These are phyloP conservation scores for Cyclocybe cylindracea DNA, from an alignment of 768 basidiomycete genomes.

Conservation along the genomic window DNA sequence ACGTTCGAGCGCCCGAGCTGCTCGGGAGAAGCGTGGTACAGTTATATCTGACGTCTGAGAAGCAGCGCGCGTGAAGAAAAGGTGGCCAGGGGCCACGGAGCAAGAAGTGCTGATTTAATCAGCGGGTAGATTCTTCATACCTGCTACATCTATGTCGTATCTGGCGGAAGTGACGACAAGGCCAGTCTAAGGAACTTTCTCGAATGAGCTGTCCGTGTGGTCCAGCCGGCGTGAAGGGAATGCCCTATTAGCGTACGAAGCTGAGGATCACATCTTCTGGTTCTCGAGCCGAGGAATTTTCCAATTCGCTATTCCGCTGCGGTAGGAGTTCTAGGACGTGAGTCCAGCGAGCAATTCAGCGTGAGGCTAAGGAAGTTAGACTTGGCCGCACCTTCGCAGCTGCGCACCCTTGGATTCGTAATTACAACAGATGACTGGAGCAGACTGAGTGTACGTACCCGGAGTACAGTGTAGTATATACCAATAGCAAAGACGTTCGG, in stretches of 20 bases:
- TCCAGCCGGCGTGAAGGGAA: neutral
- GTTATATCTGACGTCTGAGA: constrained; percentile 2
- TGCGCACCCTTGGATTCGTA: no score
- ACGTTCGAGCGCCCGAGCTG: constrained; percentile 8
- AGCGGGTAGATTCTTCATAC: constrained; percentile 5
- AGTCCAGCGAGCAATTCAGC: neutral
- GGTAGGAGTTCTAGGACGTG: neutral
- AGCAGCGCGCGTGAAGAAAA: constrained; percentile 5
- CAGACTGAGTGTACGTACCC: no score
- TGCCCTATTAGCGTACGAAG: constrained; percentile 1
- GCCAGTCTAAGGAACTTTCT: no score
- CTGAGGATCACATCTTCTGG: constrained; percentile 7
- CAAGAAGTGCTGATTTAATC: neutral
- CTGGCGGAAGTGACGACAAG: no score
- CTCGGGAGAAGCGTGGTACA: constrained; percentile 11
- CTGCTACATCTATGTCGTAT: neutral
- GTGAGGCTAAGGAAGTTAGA: neutral
- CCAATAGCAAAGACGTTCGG: no score
- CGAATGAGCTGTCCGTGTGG: neutral
- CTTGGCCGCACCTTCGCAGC: neutral
- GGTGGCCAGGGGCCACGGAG: constrained; percentile 1
- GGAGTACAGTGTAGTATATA: no score
- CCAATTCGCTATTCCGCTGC: constrained; percentile 1
- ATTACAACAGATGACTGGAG: no score
- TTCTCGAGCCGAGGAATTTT: neutral